Conservation (phyloP, 345 rosid genomes). For the Nasturtium officinale region DNA sequence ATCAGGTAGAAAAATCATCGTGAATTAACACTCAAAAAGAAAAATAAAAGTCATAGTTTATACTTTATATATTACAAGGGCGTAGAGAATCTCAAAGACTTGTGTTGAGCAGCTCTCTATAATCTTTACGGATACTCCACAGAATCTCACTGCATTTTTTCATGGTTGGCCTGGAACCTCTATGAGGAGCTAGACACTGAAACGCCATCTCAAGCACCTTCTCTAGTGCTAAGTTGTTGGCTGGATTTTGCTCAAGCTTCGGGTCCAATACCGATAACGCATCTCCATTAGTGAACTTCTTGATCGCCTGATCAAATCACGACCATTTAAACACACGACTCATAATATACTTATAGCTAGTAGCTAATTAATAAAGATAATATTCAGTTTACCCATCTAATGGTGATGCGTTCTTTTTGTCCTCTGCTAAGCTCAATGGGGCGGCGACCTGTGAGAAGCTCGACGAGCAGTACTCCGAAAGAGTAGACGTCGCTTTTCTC, state of each 20-base stretch:
- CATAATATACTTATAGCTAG: background rate
- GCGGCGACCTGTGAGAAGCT: slow-evolving; percentile 78
- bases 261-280: slow-evolving; percentile 68
- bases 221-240: slow-evolving; percentile 62
- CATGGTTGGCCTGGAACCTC: slow-evolving; percentile 80
- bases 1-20: slow-evolving; percentile 9
- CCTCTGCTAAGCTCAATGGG: slow-evolving; percentile 80
- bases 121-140: slow-evolving; percentile 88
- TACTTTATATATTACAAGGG: background rate
- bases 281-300: slow-evolving; percentile 68
- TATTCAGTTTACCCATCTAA: slow-evolving; percentile 64
- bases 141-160: slow-evolving; percentile 80
- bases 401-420: slow-evolving; percentile 74
- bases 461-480: slow-evolving; percentile 82
- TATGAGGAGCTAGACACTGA: slow-evolving; percentile 71
- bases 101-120: slow-evolving; percentile 54
- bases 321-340: background rate
- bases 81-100: slow-evolving; percentile 22
- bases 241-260: slow-evolving; percentile 53
- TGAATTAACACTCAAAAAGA: background rate
- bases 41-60: background rate
- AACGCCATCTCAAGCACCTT: slow-evolving; percentile 74
- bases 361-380: background rate
- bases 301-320: slow-evolving; percentile 65
- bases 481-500: slow-evolving; percentile 96